Conservation (phyloP, 129 eudicot genomes). For the Kitagawia praeruptora region DNA sequence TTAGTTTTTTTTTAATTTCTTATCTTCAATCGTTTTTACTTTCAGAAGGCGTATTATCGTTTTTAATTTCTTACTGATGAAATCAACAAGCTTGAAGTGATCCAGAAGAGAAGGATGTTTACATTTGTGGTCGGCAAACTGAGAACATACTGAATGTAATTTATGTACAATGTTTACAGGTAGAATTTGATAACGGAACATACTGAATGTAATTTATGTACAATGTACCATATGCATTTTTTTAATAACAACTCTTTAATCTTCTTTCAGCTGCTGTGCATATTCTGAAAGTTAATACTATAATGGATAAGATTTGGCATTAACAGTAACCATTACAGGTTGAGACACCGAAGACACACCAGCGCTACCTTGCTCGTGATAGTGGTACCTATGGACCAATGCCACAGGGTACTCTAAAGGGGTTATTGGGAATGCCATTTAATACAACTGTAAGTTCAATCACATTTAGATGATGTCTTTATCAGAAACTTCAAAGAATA, state of each 20-base stretch:
- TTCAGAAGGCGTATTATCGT: neutral
- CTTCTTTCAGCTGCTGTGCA: too few relatives aligned
- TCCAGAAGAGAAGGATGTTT: too few relatives aligned
- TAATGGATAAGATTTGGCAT: neutral
- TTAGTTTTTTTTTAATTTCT: neutral
- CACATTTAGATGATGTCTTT: neutral
- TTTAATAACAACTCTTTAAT: too few relatives aligned
- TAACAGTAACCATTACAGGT: constrained; percentile 43
- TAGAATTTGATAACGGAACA: too few relatives aligned
- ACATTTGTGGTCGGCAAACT: too few relatives aligned
- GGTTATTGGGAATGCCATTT: constrained; percentile 96
- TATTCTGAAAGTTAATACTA: neutral
- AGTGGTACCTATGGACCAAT: constrained; percentile 98
- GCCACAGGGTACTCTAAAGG: constrained; percentile 80
- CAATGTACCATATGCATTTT: too few relatives aligned
- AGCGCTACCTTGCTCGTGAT: constrained; percentile 94
- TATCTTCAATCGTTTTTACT: neutral
- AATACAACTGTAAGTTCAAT: constrained; percentile 77
- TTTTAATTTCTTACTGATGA: too few relatives aligned
- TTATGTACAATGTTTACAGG: too few relatives aligned
- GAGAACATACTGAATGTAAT: too few relatives aligned
- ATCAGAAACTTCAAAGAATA: too few relatives aligned
- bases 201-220: too few relatives aligned
- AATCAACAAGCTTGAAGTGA: too few relatives aligned
- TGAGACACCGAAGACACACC: constrained; percentile 95